Base-by-base conservation (phyloP, 129 eudicot genomes). In the Centaurea solstitialis region DNA sequence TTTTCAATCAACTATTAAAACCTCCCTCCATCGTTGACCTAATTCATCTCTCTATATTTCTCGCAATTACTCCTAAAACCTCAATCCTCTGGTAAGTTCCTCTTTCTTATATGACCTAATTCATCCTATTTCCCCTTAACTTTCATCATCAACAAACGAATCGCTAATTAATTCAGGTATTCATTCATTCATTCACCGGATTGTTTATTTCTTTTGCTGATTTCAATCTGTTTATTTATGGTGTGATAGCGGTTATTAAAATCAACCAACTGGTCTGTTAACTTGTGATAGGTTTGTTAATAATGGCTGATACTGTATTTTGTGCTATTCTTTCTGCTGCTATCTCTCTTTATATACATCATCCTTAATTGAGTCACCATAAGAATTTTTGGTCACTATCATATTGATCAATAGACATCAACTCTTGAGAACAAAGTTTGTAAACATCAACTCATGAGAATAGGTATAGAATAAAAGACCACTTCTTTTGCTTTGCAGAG, bases 1-100 rank as follows among this genome's bases (percentile, higher is more conserved):
- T 69, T 69, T 69, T 69, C 45, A 41, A 69, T 69, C 73, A 69
- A 33, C 73, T n/a, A n/a, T n/a, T 69, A 18, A 69, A 69, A 33
- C 1, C 45, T 45, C 33, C 73, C 72, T 26, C 28, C 72, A 9
- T 67, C 26, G 71, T 23, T 18, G 21, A 0, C 5, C 33, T 45
- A 30, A 43, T 69, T 23, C 33, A 30, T 30, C 1, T 30, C 35
- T 30, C 35, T 30, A 1, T 30, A 28, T 21, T 18, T 21, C 69
- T 22, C 33, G 8, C 73, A 33, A 33, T 30, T 33, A 69, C 73
- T 69, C 73, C 22, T 69, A 33, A 69, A 33, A 69, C 39, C 73
- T 69, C 73, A 69, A 69, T 33, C 73, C 41, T 69, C 73, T 5
- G 73, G 73, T 69, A 69, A 69, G 73, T 39, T 69, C 9, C 9